These are phyloP conservation scores for Phytophthora hibernalis DNA, from an alignment of 352 stramenopile genomes.

Conservation along the genomic window DNA sequence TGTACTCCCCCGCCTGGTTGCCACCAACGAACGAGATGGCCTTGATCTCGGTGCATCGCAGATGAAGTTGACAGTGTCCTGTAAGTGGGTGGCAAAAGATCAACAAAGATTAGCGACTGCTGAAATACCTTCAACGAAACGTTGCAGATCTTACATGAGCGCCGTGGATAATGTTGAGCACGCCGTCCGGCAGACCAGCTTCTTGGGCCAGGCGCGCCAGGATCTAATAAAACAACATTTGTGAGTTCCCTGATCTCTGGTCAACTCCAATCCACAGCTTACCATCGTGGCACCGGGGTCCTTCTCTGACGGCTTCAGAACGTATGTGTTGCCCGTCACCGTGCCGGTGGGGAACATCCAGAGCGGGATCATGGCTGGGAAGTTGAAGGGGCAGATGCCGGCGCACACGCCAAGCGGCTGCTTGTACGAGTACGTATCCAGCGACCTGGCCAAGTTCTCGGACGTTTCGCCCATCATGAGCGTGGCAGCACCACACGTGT, in stretches of 20 bases:
- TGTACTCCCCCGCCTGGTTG: conserved; percentile 95
- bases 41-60: conserved; percentile 94
- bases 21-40: conserved; percentile 97
- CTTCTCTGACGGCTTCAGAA: conserved; percentile 97
- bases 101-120: conserved; percentile 11
- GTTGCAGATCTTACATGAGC: conserved; percentile 54
- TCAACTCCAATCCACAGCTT: not conserved
- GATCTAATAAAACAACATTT: conserved; percentile 51
- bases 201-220: conserved; percentile 93
- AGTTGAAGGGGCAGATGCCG: conserved; percentile 96
- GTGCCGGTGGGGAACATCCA: conserved; percentile 92
- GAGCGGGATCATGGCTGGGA: conserved; percentile 97
- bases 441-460: conserved; percentile 89
- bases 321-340: conserved; percentile 96
- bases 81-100: not conserved
- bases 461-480: conserved; percentile 97
- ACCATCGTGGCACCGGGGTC: conserved; percentile 90
- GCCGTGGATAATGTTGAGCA: conserved; percentile 96
- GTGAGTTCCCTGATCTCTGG: conserved; percentile 4
- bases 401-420: conserved; percentile 95
- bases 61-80: conserved; percentile 95
- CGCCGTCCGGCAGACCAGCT: conserved; percentile 93
- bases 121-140: conserved; percentile 9
- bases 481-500: conserved; percentile 77
- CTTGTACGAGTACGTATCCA: conserved; percentile 97